Base-by-base conservation (phyloP, 176 grass and related monocot genomes). In the Calamus simplicifolius region DNA sequence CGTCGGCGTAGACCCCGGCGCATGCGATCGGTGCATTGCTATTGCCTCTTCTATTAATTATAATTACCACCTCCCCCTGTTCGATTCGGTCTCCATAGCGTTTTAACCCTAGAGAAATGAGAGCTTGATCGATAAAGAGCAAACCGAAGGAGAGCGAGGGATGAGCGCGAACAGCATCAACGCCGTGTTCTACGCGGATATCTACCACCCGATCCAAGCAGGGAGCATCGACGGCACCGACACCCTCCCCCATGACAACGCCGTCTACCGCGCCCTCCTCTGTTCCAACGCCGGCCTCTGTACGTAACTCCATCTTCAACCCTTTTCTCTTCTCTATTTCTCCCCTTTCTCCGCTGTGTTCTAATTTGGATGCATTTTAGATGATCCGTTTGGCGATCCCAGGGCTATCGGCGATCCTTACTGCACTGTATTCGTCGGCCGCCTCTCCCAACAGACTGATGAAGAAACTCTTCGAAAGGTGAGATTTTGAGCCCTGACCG, bases 171-270 rank as follows among this genome's bases (percentile, higher is more conserved):
- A 63, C 21, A 77, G 35, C 67, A 3, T 26, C 13, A 81, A 60
- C 54, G 83, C 75, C 49, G 92, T 97, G 64, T 97, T 89, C 80
- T 97, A 91, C 78, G 83, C 84, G 49, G 83, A 91, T 38, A 62
- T 68, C 57, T 97, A 97, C 81, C 84, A 91, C 73, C 92, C 92
- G 29, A 82, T 91, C 68, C 92, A 97, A 74, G 83, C 84, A 2
- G 87, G 92, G 27, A 97, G 92, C 84, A 97, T 97, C 80, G 87
- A 97, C 72, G 92, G 92, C 67, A 97, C 92, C 57, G 92, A 97
- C 71, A 48, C 77, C 75, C 87, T 85, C 27, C 87, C 87, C 49
- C 92, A 97, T 54, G 87, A 97, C 75, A 91, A 90, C 75, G 92
- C 75, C 78, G 57, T 88, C 72, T 85, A 87, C 72, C 83, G 92